Conservation (phyloP, 306 rosid species). For the Senna siamea region DNA sequence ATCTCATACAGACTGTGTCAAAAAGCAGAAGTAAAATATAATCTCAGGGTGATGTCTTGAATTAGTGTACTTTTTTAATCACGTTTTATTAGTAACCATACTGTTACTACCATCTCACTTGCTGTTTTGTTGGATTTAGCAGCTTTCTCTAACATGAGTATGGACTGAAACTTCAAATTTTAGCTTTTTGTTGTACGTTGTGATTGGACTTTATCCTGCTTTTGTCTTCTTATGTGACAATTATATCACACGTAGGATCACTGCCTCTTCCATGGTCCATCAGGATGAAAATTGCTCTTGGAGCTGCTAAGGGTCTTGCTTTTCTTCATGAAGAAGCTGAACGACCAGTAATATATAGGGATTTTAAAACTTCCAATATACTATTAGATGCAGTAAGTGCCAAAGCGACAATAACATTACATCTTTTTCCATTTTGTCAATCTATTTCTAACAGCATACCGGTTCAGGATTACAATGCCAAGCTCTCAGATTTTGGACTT, state of each 20-base stretch:
- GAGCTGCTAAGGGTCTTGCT: constrained; percentile 97
- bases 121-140: constrained; percentile 8
- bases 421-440: constrained; percentile 10
- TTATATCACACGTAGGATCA: constrained; percentile 66
- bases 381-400: constrained; percentile 91
- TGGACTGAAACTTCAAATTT: constrained; percentile 21
- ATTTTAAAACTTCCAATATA: constrained; percentile 95
- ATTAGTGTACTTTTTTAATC: background rate
- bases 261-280: constrained; percentile 98
- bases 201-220: constrained; percentile 21
- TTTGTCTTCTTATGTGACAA: constrained; percentile 36
- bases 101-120: constrained; percentile 12
- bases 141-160: constrained; percentile 30
- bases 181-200: background rate
- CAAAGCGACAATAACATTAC: constrained; percentile 7
- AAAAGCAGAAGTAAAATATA: background rate
- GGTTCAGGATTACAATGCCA: constrained; percentile 90
- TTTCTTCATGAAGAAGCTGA: constrained; percentile 98
- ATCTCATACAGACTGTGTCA: background rate
- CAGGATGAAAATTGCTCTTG: constrained; percentile 95
- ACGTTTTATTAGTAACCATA: background rate
- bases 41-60: constrained; percentile 3
- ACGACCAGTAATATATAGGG: constrained; percentile 92
- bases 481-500: constrained; percentile 97
- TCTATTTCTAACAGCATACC: constrained; percentile 43